Evolutionary conservation across 352 stramenopile species (phyloP).

Genomic region (Phytophthora agathidicida): DNA sequence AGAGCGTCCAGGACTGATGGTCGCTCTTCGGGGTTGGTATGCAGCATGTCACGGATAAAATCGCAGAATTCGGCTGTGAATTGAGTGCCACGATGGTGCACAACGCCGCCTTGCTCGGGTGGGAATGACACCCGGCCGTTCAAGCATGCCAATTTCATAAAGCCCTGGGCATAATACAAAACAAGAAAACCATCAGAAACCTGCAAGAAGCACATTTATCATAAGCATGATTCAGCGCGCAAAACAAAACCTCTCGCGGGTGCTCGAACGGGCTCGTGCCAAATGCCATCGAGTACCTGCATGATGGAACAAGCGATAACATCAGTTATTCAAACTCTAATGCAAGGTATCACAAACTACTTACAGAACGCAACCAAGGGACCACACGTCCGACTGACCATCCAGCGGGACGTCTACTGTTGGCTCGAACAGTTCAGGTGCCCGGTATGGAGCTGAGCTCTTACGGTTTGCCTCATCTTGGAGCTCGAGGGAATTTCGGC

Average conservation of each 20-base stretch:
- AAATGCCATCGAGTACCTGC: slow-evolving; percentile 87
- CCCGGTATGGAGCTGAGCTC: slow-evolving; percentile 82
- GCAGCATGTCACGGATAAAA: slow-evolving; percentile 89
- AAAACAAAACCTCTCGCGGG: slow-evolving; percentile 67
- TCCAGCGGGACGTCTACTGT: slow-evolving; percentile 66
- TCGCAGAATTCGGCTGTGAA: slow-evolving; percentile 87
- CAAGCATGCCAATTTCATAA: slow-evolving; percentile 85
- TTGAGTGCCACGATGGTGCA: slow-evolving; percentile 66
- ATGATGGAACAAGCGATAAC: not conserved
- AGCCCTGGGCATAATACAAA: slow-evolving; percentile 50
- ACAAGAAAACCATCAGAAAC: not conserved
- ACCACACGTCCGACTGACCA: slow-evolving; percentile 87
- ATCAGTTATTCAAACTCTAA: slow-evolving; percentile 2
- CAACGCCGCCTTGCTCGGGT: slow-evolving; percentile 68
- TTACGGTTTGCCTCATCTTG: slow-evolving; percentile 86
- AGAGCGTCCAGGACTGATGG: slow-evolving; percentile 80
- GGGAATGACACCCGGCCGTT: slow-evolving; percentile 82
- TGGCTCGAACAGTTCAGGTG: slow-evolving; percentile 86
- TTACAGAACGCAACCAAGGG: slow-evolving; percentile 82
- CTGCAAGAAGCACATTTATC: too few species aligned
- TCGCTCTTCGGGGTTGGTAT: slow-evolving; percentile 81
- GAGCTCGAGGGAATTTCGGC: slow-evolving; percentile 74
- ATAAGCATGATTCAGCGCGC: too few species aligned
- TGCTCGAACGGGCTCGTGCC: slow-evolving; percentile 83
- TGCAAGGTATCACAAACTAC: slow-evolving; percentile 7